Base-by-base conservation (phyloP, 2,329 filamentous ascomycete species). In the Aspergillus puulaauensis region DNA sequence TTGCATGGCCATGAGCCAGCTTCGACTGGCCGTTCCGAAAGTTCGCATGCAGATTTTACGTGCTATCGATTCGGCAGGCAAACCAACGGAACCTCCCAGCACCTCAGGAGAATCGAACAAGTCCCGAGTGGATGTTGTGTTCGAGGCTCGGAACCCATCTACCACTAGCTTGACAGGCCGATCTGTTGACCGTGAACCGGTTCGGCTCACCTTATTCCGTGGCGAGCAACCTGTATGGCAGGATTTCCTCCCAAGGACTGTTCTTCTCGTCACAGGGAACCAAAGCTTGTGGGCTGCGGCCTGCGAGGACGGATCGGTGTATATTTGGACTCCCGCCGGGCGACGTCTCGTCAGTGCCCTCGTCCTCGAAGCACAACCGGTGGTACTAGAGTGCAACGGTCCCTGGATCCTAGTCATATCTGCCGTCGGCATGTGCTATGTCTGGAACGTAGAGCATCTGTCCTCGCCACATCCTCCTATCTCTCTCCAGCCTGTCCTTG, bases 321-420 rank as follows among this genome's bases (percentile, higher is more conserved):
- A 96, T 70, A 84, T 91, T 8, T 99, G 95, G 93, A 93, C 93
- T 1, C 91, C 93, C 2, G 91, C 93, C 14, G 95, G 95, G 12
- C 86, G 96, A 61, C 86, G 96, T 52, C 80, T 96, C 21, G 80
- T 96, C 55, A 96, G 91, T 68, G 87, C 93, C 4, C 82, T 97
- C 63, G 84, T 97, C 6, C 79, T 98, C 15, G 95, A 99, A 76
- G 88, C 93, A 2, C 93, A 98, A 67, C 91, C 95, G 0, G 93
- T 98, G 33, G 95, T 99, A 56, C 82, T 99, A 24, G 95, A 98
- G 72, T 93, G 90, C 67, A 86, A 93, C 56, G 90, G 90, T 11
- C 90, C 90, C 77, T 98, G 91, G 90, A 79, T 99, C 5, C 81
- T 99, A 51, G 93, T 90, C 70, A 89, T 99, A 62, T 93, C 91